Conservation (phyloP, 768 basidiomycete species). For the Astraeus odoratus region DNA sequence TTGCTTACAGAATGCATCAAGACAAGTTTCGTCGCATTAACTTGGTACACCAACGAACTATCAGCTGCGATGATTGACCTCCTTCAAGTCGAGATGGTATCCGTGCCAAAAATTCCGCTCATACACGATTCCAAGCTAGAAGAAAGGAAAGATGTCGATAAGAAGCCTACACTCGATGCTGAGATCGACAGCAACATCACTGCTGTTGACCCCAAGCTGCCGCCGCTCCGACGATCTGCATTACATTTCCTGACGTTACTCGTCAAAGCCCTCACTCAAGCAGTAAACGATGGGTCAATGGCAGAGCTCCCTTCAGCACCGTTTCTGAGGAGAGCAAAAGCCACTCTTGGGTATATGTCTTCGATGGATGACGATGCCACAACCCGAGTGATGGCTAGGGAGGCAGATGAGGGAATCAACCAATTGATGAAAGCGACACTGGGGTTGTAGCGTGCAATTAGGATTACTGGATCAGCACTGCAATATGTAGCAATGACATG, state of each 20-base stretch:
- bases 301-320: conserved; percentile 17
- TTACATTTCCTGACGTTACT: conserved; percentile 74
- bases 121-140: conserved; percentile 11
- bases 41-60: conserved; percentile 58
- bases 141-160: conserved; percentile 4
- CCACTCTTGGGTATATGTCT: conserved; percentile 63
- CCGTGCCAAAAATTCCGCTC: conserved; percentile 12
- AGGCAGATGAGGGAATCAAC: conserved; percentile 50
- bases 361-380: conserved; percentile 66
- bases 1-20: conserved; percentile 71
- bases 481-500: not conserved
- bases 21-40: conserved; percentile 53
- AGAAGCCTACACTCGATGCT: conserved; percentile 6
- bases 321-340: conserved; percentile 43
- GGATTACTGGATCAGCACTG: too few species aligned
- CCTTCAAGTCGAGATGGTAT: conserved; percentile 54
- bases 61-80: conserved; percentile 69
- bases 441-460: conserved; percentile 20
- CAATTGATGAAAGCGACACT: conserved; percentile 43
- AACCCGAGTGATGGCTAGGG: conserved; percentile 71
- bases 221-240: conserved; percentile 78
- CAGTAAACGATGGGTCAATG: conserved; percentile 37
- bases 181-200: conserved; percentile 54
- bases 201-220: conserved; percentile 53
- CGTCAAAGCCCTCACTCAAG: conserved; percentile 50